These are phyloP conservation scores for Metschnikowia dekortorum DNA, from an alignment of 805 yeast genomes.

Conservation along the genomic window DNA sequence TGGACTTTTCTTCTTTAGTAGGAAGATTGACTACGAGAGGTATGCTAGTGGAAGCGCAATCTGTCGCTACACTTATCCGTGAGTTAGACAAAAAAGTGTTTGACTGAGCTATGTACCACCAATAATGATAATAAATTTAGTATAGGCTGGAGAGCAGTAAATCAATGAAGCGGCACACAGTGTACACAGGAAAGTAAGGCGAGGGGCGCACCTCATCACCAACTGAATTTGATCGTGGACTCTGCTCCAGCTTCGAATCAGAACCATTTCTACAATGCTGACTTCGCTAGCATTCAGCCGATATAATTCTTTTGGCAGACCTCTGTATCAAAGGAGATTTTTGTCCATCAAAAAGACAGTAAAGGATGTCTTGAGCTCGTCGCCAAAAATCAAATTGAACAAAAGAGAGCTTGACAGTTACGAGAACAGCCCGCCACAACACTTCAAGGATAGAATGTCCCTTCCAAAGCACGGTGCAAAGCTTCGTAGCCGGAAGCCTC, in stretches of 20 bases:
- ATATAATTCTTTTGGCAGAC: neutral
- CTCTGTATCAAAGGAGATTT: neutral
- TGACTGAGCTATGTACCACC: constrained; percentile 24
- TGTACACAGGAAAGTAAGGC: neutral
- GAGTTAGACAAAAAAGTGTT: constrained; percentile 71
- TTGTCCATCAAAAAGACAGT: neutral
- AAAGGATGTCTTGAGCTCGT: neutral
- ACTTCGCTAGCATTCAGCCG: neutral
- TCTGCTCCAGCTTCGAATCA: neutral
- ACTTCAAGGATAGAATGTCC: neutral
- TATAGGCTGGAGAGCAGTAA: neutral
- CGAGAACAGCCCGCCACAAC: neutral
- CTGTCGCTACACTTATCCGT: constrained; percentile 78
- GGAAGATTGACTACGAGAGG: constrained; percentile 76
- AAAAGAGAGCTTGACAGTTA: neutral
- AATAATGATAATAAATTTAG: neutral
- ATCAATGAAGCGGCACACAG: neutral
- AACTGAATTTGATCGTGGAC: neutral
- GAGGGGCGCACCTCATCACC: neutral
- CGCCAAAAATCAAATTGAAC: neutral
- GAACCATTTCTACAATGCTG: neutral
- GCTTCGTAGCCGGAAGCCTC: neutral
- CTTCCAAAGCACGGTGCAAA: neutral
- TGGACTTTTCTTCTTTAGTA: constrained; percentile 70
- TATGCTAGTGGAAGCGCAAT: constrained; percentile 87